These are phyloP conservation scores for Macrocybe gigantea DNA, from an alignment of 768 basidiomycete genomes.

Conservation along the genomic window DNA sequence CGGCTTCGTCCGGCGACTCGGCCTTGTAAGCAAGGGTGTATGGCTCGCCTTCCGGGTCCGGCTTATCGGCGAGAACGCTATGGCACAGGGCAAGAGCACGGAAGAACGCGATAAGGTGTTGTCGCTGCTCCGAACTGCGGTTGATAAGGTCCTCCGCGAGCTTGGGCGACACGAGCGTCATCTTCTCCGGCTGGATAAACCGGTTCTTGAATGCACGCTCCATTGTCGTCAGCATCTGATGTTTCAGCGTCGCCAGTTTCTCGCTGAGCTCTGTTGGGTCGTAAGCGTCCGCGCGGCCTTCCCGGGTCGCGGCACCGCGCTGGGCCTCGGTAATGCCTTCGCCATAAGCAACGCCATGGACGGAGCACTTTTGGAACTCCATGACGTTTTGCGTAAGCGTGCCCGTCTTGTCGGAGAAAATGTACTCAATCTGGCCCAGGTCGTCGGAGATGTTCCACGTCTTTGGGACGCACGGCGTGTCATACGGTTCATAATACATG, in stretches of 20 bases:
- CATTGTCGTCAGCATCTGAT: constrained; percentile 72
- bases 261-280: constrained; percentile 68
- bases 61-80: constrained; percentile 77
- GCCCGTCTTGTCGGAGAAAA: constrained; percentile 87
- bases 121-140: constrained; percentile 50
- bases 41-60: constrained; percentile 56
- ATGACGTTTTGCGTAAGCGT: constrained; percentile 98
- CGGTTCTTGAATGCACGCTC: constrained; percentile 83
- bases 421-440: constrained; percentile 96
- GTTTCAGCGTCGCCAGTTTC: constrained; percentile 60
- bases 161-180: constrained; percentile 85
- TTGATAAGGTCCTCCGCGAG: constrained; percentile 76
- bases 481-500: constrained; percentile 89
- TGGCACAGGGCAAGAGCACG: constrained; percentile 95
- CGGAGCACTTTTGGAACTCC: constrained; percentile 96
- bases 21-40: constrained; percentile 84
- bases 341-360: constrained; percentile 80
- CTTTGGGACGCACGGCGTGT: constrained; percentile 89
- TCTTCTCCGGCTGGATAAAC: constrained; percentile 71
- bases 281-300: constrained; percentile 61
- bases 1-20: constrained; percentile 94
- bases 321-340: constrained; percentile 96
- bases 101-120: constrained; percentile 79
- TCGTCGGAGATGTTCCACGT: constrained; percentile 99
- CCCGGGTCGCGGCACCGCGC: constrained; percentile 81